Conservation (phyloP, 192 early-diverging fungal genomes). For the Podila horticola region DNA sequence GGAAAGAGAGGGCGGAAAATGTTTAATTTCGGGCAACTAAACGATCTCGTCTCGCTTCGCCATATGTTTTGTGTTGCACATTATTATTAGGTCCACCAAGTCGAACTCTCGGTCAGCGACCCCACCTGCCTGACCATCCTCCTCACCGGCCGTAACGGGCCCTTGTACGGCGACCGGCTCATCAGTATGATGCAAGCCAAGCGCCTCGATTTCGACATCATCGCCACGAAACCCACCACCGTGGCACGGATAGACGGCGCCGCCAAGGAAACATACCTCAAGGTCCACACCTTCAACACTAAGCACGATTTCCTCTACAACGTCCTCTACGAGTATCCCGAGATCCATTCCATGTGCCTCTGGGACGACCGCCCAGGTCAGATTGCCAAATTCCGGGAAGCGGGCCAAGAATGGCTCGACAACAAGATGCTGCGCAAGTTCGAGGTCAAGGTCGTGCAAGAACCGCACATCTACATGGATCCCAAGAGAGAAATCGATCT, state of each 20-base stretch:
- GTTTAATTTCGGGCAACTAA: neutral
- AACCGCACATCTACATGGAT: constrained; percentile 34
- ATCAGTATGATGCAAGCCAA: constrained; percentile 48
- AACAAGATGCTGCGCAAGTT: constrained; percentile 31
- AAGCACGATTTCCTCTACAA: constrained; percentile 69
- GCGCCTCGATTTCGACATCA: constrained; percentile 63
- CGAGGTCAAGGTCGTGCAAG: constrained; percentile 35
- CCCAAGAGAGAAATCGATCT: constrained; percentile 27
- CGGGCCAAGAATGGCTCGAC: constrained; percentile 44
- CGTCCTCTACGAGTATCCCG: constrained; percentile 57
- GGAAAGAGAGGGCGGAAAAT: too few species aligned
- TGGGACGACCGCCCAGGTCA: constrained; percentile 70
- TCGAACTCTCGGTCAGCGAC: constrained; percentile 54
- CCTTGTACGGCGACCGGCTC: constrained; percentile 52
- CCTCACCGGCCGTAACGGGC: constrained; percentile 43
- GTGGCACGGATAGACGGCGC: constrained; percentile 14
- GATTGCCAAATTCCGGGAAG: constrained; percentile 31
- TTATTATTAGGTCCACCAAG: constrained; percentile 45
- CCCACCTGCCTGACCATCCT: constrained; percentile 43
- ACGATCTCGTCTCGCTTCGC: neutral
- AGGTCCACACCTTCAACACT: constrained; percentile 68
- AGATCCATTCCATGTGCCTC: constrained; percentile 56
- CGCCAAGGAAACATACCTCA: constrained; percentile 12
- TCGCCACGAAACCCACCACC: constrained; percentile 59
- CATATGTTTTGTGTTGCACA: constrained; percentile 17